Evolutionary conservation across 352 stramenopile species (phyloP).

Genomic region (Pythium plurisporium): DNA sequence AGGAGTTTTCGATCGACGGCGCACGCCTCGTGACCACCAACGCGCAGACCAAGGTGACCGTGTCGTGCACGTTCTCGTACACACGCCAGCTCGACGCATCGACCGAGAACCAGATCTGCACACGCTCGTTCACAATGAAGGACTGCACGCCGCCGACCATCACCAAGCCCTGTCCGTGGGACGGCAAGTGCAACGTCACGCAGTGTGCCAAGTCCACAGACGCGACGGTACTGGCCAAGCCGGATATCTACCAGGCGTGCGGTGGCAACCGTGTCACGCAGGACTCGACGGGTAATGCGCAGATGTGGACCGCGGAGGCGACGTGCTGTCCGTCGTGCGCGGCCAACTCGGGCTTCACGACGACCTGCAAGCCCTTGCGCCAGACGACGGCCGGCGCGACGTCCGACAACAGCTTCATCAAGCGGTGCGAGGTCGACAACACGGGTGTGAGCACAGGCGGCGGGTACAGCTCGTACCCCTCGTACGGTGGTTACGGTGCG

Average conservation of each 20-base stretch:
- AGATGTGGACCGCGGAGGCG: no score
- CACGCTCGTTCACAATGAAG: conserved; percentile 36
- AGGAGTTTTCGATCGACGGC: conserved; percentile 46
- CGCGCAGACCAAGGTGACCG: conserved; percentile 31
- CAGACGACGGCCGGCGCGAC: neutral
- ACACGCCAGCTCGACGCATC: conserved; percentile 13
- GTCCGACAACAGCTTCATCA: neutral
- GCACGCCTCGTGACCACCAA: conserved; percentile 36
- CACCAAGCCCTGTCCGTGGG: conserved; percentile 20
- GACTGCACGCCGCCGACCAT: conserved; percentile 51
- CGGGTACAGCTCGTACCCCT: conserved; percentile 6
- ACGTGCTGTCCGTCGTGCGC: neutral
- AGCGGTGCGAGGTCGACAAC: neutral
- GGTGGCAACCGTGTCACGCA: conserved; percentile 19
- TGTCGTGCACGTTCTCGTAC: conserved; percentile 54
- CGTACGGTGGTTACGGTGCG: neutral
- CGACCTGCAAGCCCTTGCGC: neutral
- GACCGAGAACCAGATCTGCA: conserved; percentile 25
- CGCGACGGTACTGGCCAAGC: no score
- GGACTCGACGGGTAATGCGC: neutral
- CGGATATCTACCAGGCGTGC: conserved; percentile 40
- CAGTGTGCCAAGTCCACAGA: conserved; percentile 8
- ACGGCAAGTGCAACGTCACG: conserved; percentile 35
- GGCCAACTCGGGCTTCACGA: neutral
- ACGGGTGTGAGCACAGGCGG: neutral